Percentiles rank a stretch among this genome's conserved stretches.
Evolutionary conservation across 441 rosid species (phyloP).

Genomic region (Euphorbia neoarborescens): DNA sequence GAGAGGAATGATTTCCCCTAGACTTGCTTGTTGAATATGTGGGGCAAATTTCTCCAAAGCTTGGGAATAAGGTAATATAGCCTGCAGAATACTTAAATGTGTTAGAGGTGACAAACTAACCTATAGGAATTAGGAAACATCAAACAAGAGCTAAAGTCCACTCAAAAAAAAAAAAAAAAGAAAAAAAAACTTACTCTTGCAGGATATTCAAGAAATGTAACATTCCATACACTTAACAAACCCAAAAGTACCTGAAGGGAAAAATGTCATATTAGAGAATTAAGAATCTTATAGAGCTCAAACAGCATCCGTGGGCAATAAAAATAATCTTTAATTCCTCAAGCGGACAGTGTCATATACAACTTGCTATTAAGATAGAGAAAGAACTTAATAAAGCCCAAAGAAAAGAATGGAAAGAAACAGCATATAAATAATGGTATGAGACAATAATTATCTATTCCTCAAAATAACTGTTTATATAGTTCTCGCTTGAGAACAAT

Average conservation of each 20-base stretch:
- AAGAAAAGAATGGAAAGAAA: not conserved
- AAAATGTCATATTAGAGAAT: slow-evolving; percentile 17
- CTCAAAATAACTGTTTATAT: not conserved
- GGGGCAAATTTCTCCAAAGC: slow-evolving; percentile 93
- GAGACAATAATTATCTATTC: not conserved
- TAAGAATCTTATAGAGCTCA: slow-evolving; percentile 16
- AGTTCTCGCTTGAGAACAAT: not conserved
- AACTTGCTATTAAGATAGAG: not conserved
- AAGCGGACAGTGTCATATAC: not conserved
- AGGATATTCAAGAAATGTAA: slow-evolving; percentile 86
- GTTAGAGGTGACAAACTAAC: not conserved
- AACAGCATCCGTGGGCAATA: not conserved
- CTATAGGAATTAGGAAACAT: not conserved
- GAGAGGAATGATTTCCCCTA: slow-evolving; percentile 10
- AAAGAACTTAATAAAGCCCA: not conserved
- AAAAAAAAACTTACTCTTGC: slow-evolving; percentile 59
- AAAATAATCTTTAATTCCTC: not conserved
- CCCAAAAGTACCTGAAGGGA: slow-evolving; percentile 72
- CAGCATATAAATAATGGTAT: too few relatives aligned
- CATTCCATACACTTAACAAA: slow-evolving; percentile 88
- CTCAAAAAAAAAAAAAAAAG: slow-evolving; percentile 23
- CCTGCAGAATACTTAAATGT: slow-evolving; percentile 38
- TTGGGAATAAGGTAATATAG: slow-evolving; percentile 89
- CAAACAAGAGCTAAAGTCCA: slow-evolving; percentile 9
- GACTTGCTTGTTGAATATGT: slow-evolving; percentile 82